A percentile compares a stretch with the other conserved stretches of the same genome.
Evolutionary conservation across 1,284 basidiomycete species (phyloP).

Genomic region (Fomitopsis pinicola): DNA sequence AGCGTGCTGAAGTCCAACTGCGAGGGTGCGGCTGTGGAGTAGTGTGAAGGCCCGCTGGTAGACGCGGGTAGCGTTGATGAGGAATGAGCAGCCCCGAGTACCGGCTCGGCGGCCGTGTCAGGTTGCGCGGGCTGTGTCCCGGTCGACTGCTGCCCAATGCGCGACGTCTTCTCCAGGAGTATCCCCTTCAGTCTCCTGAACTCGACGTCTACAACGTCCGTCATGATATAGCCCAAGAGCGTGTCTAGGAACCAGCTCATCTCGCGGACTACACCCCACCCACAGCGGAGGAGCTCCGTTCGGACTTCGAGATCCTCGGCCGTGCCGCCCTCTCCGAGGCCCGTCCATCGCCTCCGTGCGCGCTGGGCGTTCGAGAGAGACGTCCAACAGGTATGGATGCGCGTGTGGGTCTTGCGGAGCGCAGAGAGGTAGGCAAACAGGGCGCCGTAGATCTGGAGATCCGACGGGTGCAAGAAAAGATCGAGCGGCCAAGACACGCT

Average conservation of each 20-base stretch:
- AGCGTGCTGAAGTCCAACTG: constrained; percentile 82
- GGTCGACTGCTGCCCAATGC: constrained; percentile 18
- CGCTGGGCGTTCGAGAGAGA: constrained; percentile 81
- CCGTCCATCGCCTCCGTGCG: constrained; percentile 78
- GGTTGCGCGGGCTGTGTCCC: constrained; percentile 10
- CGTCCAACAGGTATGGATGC: constrained; percentile 79
- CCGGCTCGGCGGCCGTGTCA: background rate
- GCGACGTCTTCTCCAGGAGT: constrained; percentile 30
- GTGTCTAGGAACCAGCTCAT: constrained; percentile 92
- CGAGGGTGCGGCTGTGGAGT: constrained; percentile 17
- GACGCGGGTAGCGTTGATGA: constrained; percentile 16
- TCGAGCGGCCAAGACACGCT: constrained; percentile 82
- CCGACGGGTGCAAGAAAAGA: constrained; percentile 77
- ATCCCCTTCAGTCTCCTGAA: constrained; percentile 64
- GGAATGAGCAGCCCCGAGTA: constrained; percentile 11
- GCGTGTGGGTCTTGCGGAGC: constrained; percentile 76
- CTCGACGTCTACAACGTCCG: constrained; percentile 85
- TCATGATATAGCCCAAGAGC: constrained; percentile 80
- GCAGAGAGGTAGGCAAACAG: constrained; percentile 84
- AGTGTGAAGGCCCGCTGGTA: constrained; percentile 18
- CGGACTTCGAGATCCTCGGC: constrained; percentile 61
- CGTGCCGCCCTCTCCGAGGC: constrained; percentile 82
- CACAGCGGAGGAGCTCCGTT: constrained; percentile 63
- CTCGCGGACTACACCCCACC: constrained; percentile 81
- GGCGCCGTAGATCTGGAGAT: constrained; percentile 70